Conservation (phyloP, 768 basidiomycete genomes). For the Calocybe indica region DNA sequence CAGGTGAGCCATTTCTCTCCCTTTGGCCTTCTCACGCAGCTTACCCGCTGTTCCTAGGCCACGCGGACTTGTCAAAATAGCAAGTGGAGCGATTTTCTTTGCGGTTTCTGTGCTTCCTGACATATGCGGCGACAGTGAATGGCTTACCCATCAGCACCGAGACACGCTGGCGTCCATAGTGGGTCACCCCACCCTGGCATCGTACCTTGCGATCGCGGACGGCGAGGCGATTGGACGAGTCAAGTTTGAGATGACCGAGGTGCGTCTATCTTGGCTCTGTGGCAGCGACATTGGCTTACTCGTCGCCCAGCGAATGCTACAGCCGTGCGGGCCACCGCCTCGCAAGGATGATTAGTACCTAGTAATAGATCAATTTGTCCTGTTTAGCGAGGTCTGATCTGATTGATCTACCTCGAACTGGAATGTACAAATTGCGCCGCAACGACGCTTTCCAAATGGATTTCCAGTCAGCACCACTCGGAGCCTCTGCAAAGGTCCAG, state of each 20-base stretch:
- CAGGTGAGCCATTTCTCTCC: slow-evolving; percentile 48
- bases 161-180: slow-evolving; percentile 93
- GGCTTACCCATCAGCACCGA: slow-evolving; percentile 96
- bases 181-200: slow-evolving; percentile 81
- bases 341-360: slow-evolving; percentile 74
- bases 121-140: slow-evolving; percentile 57
- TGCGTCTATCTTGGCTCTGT: slow-evolving; percentile 23
- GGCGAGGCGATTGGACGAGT: slow-evolving; percentile 86
- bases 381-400: slow-evolving; percentile 2
- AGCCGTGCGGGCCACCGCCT: slow-evolving; percentile 91
- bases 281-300: slow-evolving; percentile 3
- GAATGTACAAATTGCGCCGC: no score
- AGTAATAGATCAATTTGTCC: no score
- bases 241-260: slow-evolving; percentile 96
- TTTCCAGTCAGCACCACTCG: no score
- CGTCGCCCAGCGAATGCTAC: slow-evolving; percentile 73
- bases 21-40: slow-evolving; percentile 2
- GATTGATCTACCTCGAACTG: neutral
- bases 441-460: no score
- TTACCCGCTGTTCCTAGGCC: slow-evolving; percentile 45
- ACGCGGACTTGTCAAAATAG: slow-evolving; percentile 97
- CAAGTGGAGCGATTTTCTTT: slow-evolving; percentile 32
- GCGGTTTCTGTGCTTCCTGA: slow-evolving; percentile 7
- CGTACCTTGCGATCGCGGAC: slow-evolving; percentile 90
- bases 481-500: no score